Percentiles rank a stretch among this genome's conserved stretches.
phyloP scores from a whole-genome alignment of 164 flowering plant species.

The Liquidambar formosana region DNA sequence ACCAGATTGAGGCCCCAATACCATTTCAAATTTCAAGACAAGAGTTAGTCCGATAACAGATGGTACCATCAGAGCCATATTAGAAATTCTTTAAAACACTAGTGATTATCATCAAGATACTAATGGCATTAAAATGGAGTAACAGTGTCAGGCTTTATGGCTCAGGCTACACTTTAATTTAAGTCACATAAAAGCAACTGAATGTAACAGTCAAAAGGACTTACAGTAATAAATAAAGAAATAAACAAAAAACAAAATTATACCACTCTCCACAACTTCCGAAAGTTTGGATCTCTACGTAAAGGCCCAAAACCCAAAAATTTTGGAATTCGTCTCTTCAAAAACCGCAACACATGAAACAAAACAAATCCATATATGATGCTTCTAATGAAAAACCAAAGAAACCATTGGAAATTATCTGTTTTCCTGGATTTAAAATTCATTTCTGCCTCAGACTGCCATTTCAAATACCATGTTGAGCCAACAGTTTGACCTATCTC shows the following conservation, averaged over 20 bases:
- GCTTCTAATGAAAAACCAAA: slow-evolving; percentile 62
- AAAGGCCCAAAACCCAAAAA: slow-evolving; percentile 76
- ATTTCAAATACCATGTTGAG: slow-evolving; percentile 80
- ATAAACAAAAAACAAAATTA: background rate
- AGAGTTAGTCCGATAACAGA: no score
- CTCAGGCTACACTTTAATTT: background rate
- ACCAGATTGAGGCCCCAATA: no score
- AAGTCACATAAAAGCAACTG: background rate
- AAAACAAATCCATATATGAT: slow-evolving; percentile 58
- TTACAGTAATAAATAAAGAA: background rate
- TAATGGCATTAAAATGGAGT: background rate
- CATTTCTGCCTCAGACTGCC: slow-evolving; percentile 81
- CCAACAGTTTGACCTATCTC: slow-evolving; percentile 60
- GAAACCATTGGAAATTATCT: slow-evolving; percentile 55
- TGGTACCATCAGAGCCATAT: no score
- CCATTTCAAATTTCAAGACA: no score
- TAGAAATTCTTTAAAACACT: no score
- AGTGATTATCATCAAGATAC: background rate
- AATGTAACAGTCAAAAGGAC: background rate
- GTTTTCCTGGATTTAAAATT: slow-evolving; percentile 55
- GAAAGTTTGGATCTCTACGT: slow-evolving; percentile 66
- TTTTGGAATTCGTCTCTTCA: slow-evolving; percentile 61
- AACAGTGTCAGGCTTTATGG: background rate
- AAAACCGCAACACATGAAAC: slow-evolving; percentile 49
- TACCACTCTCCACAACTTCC: slow-evolving; percentile 77